Evolutionary conservation across 2,329 filamentous ascomycete genomes (phyloP).

Genomic region (Penicillium thymicola): DNA sequence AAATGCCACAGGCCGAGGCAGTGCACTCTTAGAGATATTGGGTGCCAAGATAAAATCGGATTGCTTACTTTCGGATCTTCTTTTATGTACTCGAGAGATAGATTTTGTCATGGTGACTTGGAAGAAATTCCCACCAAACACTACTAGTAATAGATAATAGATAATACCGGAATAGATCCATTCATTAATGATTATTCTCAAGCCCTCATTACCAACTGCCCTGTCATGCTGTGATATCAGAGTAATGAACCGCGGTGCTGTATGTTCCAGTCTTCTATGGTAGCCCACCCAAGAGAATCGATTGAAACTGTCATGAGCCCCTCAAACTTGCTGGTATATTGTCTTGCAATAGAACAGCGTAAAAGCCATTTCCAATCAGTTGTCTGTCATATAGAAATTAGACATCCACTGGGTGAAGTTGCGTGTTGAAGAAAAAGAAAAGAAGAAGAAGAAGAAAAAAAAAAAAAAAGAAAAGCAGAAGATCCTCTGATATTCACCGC

Average conservation of each 20-base stretch:
- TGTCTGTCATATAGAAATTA: conserved; percentile 24
- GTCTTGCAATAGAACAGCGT: conserved; percentile 39
- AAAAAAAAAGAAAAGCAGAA: conserved; percentile 19
- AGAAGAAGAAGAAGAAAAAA: conserved; percentile 15
- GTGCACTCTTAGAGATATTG: background rate
- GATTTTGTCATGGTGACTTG: background rate
- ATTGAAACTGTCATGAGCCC: conserved; percentile 37
- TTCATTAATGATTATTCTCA: background rate
- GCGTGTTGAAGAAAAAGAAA: conserved; percentile 25
- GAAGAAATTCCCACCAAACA: background rate
- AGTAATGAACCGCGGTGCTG: conserved; percentile 3
- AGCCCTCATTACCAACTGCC: background rate
- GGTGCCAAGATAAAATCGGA: background rate
- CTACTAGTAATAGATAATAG: background rate
- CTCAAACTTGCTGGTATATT: conserved; percentile 47
- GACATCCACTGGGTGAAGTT: conserved; percentile 32
- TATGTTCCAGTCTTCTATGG: conserved; percentile 48
- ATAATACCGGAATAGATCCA: background rate
- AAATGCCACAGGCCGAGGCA: conserved; percentile 33
- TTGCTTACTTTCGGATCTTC: background rate
- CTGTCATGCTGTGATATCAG: conserved; percentile 6
- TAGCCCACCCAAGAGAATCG: conserved; percentile 39
- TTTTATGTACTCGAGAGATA: background rate
- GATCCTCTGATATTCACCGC: conserved; percentile 13
- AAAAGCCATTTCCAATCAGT: conserved; percentile 25